These are phyloP conservation scores for Xylariales sp. DNA, from an alignment of 2,329 filamentous ascomycete genomes.

Conservation along the genomic window DNA sequence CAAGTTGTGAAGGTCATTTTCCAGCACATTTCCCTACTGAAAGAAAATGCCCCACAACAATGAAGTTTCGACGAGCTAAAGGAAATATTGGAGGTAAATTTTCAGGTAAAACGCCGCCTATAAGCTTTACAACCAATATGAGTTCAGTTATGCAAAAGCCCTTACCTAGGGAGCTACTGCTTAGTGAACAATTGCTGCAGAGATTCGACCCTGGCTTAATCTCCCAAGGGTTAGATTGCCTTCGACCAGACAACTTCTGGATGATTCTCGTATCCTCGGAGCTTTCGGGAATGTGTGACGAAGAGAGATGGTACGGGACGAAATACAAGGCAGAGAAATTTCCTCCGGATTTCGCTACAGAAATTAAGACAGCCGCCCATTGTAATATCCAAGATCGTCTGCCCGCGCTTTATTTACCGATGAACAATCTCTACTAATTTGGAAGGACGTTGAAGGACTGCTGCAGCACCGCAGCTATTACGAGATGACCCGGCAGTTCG, in stretches of 20 bases:
- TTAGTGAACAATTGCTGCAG: constrained; percentile 75
- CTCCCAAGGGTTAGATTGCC: constrained; percentile 63
- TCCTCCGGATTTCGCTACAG: constrained; percentile 66
- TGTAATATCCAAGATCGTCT: constrained; percentile 56
- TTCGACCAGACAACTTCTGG: constrained; percentile 86
- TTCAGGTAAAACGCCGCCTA: constrained; percentile 93
- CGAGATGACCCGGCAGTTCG: constrained; percentile 77
- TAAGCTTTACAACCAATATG: constrained; percentile 79
- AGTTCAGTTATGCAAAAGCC: constrained; percentile 90
- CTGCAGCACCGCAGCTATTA: constrained; percentile 72
- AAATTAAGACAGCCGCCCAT: constrained; percentile 61
- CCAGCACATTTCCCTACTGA: constrained; percentile 85
- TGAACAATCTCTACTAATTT: constrained; percentile 94
- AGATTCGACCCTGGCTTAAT: constrained; percentile 80
- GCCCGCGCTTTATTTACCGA: constrained; percentile 75
- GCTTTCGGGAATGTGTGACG: constrained; percentile 77
- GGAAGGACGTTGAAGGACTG: constrained; percentile 75
- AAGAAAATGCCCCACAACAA: constrained; percentile 73
- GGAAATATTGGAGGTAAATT: constrained; percentile 85
- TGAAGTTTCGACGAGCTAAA: constrained; percentile 96
- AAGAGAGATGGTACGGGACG: constrained; percentile 97
- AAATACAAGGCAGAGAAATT: constrained; percentile 85
- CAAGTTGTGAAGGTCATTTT: constrained; percentile 83
- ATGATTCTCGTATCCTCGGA: constrained; percentile 79
- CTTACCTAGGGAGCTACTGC: constrained; percentile 77